phyloP scores from a whole-genome alignment of 2,329 filamentous ascomycete genomes.

The Furcasterigmium sp. region DNA sequence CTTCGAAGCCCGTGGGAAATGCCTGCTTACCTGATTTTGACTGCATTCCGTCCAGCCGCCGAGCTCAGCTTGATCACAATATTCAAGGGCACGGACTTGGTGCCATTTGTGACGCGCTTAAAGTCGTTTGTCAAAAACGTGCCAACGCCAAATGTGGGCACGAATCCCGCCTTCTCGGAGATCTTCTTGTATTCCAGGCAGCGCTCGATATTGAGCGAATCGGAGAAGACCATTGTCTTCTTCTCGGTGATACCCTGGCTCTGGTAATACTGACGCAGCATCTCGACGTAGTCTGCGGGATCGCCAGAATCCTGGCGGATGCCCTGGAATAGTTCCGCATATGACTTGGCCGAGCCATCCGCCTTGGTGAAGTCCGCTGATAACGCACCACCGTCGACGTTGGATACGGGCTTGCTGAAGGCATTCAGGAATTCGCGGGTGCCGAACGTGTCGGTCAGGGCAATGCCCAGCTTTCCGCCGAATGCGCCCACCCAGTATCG shows the following conservation, averaged over 20 bases:
- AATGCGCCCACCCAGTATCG: conserved; percentile 90
- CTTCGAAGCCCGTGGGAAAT: neutral
- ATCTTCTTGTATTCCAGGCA: conserved; percentile 87
- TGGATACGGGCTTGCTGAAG: conserved; percentile 62
- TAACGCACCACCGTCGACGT: conserved; percentile 31
- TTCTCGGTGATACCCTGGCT: conserved; percentile 66
- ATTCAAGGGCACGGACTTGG: conserved; percentile 87
- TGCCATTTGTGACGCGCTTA: conserved; percentile 60
- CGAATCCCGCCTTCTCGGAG: conserved; percentile 74
- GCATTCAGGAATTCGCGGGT: conserved; percentile 82
- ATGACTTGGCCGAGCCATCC: conserved; percentile 49
- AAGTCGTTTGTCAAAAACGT: conserved; percentile 98
- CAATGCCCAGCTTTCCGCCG: conserved; percentile 77
- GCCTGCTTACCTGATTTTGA: conserved; percentile 68
- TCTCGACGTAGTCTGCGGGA: conserved; percentile 70
- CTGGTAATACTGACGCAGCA: conserved; percentile 79
- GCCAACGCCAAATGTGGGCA: conserved; percentile 86
- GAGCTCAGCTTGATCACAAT: conserved; percentile 97
- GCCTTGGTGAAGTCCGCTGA: conserved; percentile 26
- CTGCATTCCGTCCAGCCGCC: conserved; percentile 71
- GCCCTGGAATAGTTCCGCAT: conserved; percentile 77
- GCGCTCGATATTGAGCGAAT: conserved; percentile 85
- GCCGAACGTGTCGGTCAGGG: conserved; percentile 93
- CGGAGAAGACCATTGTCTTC: conserved; percentile 93
- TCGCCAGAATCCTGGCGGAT: conserved; percentile 90